Evolutionary conservation across 805 yeast species (phyloP).

Genomic region (Tanozyma kutaoensis): DNA sequence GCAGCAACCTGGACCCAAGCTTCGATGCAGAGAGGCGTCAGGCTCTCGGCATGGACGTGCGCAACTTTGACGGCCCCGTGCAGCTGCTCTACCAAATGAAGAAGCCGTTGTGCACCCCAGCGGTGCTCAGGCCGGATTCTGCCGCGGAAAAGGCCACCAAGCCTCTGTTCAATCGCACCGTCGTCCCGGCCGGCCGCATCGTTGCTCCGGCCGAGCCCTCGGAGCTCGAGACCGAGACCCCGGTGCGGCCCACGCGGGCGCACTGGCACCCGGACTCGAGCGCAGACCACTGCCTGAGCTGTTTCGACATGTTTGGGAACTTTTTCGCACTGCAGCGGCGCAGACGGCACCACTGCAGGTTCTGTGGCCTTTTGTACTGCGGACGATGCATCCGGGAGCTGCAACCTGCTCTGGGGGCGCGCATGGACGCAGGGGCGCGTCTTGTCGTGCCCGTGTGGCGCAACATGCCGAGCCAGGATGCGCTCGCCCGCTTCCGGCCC

Average conservation of each 20-base stretch:
- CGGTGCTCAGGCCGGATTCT: slow-evolving; percentile 32
- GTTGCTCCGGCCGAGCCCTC: too few species aligned
- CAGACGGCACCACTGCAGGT: slow-evolving; percentile 24
- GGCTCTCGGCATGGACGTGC: too few species aligned
- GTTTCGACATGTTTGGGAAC: slow-evolving; percentile 20
- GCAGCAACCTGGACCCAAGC: too few species aligned
- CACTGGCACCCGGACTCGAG: slow-evolving; percentile 39
- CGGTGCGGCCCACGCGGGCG: slow-evolving; percentile 31
- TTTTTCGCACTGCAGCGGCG: slow-evolving; percentile 14
- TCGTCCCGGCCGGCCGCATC: too few species aligned
- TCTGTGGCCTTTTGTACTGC: slow-evolving; percentile 34
- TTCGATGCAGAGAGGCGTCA: too few species aligned
- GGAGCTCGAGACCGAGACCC: too few species aligned
- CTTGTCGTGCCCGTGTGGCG: slow-evolving; percentile 22
- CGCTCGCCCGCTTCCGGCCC: slow-evolving; percentile 4
- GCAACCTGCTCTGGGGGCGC: too few species aligned
- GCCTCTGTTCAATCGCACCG: too few species aligned
- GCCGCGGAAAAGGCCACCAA: slow-evolving; percentile 4
- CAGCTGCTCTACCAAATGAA: slow-evolving; percentile 33
- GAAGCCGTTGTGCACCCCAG: slow-evolving; percentile 36
- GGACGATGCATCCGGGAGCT: slow-evolving; percentile 16
- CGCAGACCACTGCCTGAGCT: slow-evolving; percentile 28
- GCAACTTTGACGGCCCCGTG: too few species aligned
- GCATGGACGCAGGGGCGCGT: slow-evolving; percentile 11
- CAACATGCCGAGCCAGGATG: slow-evolving; percentile 5